phyloP scores from a whole-genome alignment of 2,329 filamentous ascomycete species.

The Parastagonospora avenae region DNA sequence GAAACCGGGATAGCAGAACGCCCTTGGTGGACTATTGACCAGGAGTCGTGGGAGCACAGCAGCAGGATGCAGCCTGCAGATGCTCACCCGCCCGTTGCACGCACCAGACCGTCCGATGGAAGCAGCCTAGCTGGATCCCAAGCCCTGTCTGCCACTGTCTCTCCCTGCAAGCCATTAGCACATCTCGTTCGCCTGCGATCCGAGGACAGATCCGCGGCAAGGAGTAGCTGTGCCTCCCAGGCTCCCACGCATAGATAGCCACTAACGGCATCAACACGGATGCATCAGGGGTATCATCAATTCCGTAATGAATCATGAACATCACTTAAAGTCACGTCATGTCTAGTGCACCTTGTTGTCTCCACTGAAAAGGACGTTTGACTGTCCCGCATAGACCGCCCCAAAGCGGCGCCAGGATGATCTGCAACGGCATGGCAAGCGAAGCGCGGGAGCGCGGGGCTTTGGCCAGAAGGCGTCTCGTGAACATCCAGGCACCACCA shows the following conservation, averaged over 20 bases:
- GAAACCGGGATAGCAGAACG: constrained; percentile 15
- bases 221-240: neutral
- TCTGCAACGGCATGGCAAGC: constrained; percentile 3
- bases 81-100: constrained; percentile 12
- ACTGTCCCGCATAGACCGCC: neutral
- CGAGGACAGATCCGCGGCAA: neutral
- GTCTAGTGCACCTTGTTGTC: neutral
- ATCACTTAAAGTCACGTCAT: constrained; percentile 2
- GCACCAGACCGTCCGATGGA: neutral
- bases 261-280: neutral
- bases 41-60: constrained; percentile 13
- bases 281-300: neutral
- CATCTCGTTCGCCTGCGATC: neutral
- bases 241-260: neutral
- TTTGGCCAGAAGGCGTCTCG: constrained; percentile 17
- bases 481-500: constrained; percentile 16
- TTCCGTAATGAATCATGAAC: neutral
- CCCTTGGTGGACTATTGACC: constrained; percentile 10
- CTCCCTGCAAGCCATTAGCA: constrained; percentile 12
- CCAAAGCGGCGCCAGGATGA: neutral
- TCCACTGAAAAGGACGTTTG: neutral
- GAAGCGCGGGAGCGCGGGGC: constrained; percentile 2
- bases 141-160: neutral
- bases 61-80: constrained; percentile 10
- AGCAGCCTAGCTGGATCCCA: neutral